phyloP scores from a whole-genome alignment of 768 basidiomycete species.

The Russula compacta region DNA sequence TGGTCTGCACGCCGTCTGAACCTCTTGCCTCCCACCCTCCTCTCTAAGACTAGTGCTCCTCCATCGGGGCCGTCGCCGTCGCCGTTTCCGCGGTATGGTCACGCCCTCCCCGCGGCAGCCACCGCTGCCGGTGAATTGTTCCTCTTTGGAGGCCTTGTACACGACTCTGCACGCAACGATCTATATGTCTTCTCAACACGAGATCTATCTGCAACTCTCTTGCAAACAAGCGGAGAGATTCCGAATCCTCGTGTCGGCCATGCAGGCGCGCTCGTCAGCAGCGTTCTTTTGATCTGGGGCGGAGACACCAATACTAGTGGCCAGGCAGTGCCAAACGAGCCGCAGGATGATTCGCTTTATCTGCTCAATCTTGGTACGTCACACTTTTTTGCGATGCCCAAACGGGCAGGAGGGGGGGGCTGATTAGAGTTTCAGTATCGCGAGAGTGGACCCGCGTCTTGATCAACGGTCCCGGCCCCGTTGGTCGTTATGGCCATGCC shows the following conservation, averaged over 20 bases:
- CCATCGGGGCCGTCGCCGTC: slow-evolving; percentile 66
- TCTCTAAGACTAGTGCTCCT: slow-evolving; percentile 49
- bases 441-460: slow-evolving; percentile 91
- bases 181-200: slow-evolving; percentile 82
- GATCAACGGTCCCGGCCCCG: slow-evolving; percentile 67
- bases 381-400: background rate
- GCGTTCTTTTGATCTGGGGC: slow-evolving; percentile 95
- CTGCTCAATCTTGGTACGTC: slow-evolving; percentile 83
- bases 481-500: slow-evolving; percentile 92
- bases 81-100: slow-evolving; percentile 95
- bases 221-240: slow-evolving; percentile 83
- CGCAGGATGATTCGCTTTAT: slow-evolving; percentile 89
- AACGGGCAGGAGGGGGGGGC: background rate
- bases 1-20: slow-evolving; percentile 73
- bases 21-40: slow-evolving; percentile 56
- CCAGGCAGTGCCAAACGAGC: slow-evolving; percentile 51
- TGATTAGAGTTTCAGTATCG: slow-evolving; percentile 45
- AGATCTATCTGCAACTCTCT: slow-evolving; percentile 67
- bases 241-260: slow-evolving; percentile 93
- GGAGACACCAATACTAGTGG: slow-evolving; percentile 87
- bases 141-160: slow-evolving; percentile 93
- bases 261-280: slow-evolving; percentile 90
- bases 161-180: slow-evolving; percentile 85
- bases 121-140: slow-evolving; percentile 84
- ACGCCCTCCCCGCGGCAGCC: slow-evolving; percentile 75